Conservation (phyloP, 345 rosid genomes). For the Brassica carinata region DNA sequence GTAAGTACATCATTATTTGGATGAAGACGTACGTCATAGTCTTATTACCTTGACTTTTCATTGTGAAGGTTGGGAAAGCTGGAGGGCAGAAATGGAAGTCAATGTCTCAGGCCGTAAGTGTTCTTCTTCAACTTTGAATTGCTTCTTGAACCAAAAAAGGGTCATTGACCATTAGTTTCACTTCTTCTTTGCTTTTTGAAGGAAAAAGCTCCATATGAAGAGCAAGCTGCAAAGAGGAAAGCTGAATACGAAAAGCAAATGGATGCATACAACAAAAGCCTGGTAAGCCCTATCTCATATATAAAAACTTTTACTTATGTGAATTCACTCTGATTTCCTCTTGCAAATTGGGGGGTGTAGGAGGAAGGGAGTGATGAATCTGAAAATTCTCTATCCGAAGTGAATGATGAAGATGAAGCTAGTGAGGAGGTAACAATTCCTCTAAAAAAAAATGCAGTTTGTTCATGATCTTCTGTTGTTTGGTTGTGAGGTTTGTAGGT, state of each 20-base stretch:
- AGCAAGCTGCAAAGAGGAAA: slow-evolving; percentile 81
- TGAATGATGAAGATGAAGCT: slow-evolving; percentile 63
- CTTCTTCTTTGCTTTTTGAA: slow-evolving; percentile 38
- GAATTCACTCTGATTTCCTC: background rate
- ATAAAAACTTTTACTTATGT: background rate
- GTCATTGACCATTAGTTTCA: slow-evolving; percentile 25
- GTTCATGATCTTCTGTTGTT: slow-evolving; percentile 13
- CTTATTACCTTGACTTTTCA: slow-evolving; percentile 3
- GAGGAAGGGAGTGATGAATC: slow-evolving; percentile 68
- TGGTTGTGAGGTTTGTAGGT: slow-evolving; percentile 22
- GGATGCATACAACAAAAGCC: slow-evolving; percentile 78
- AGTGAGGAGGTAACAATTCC: slow-evolving; percentile 48
- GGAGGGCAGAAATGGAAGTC: slow-evolving; percentile 84
- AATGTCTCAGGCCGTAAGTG: slow-evolving; percentile 60
- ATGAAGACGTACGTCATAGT: background rate
- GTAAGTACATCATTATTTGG: slow-evolving; percentile 39
- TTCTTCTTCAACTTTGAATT: background rate
- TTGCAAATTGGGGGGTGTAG: slow-evolving; percentile 41
- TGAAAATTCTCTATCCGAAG: slow-evolving; percentile 69
- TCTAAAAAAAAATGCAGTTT: slow-evolving; percentile 19
- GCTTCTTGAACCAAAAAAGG: background rate
- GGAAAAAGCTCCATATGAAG: slow-evolving; percentile 92
- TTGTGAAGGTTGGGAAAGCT: slow-evolving; percentile 78
- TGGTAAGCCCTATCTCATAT: slow-evolving; percentile 45
- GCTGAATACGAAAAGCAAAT: slow-evolving; percentile 72